These are phyloP conservation scores for Pseudoturritis turrita DNA, from an alignment of 345 rosid genomes.

Conservation along the genomic window DNA sequence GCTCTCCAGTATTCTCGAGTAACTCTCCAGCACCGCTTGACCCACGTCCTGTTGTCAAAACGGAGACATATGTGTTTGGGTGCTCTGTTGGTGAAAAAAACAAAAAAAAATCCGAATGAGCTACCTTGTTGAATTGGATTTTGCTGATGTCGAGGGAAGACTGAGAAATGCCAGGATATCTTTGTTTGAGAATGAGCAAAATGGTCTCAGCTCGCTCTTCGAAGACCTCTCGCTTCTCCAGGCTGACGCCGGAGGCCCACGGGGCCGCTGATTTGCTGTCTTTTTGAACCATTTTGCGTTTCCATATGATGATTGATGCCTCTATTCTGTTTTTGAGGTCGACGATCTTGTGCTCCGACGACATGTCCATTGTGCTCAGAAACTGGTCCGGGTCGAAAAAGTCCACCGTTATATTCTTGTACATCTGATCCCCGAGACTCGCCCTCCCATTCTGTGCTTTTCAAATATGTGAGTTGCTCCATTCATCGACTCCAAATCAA, in stretches of 20 bases:
- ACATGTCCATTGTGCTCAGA: conserved; percentile 66
- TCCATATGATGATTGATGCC: conserved; percentile 95
- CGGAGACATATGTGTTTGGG: too few relatives aligned
- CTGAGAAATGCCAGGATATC: conserved; percentile 83
- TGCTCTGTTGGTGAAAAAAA: too few relatives aligned
- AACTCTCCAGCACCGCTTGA: conserved; percentile 87
- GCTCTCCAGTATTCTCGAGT: conserved; percentile 88
- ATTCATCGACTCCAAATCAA: not conserved
- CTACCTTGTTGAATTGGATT: conserved; percentile 69
- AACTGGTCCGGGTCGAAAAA: conserved; percentile 83
- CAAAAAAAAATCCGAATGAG: not conserved
- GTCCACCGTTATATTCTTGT: conserved; percentile 75
- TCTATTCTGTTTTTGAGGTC: conserved; percentile 93
- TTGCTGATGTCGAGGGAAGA: conserved; percentile 86
- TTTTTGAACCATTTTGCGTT: conserved; percentile 81
- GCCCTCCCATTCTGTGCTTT: conserved; percentile 71
- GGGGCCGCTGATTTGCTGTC: conserved; percentile 56
- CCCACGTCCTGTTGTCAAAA: conserved; percentile 61
- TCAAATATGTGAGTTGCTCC: not conserved
- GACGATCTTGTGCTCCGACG: conserved; percentile 86
- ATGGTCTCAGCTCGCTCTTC: conserved; percentile 93
- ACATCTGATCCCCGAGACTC: conserved; percentile 84
- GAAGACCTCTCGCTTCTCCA: conserved; percentile 88
- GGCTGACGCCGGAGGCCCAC: conserved; percentile 81
- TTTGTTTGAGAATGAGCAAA: conserved; percentile 67